phyloP scores from a whole-genome alignment of 257 asterid species.

The Cinchona pubescens region DNA sequence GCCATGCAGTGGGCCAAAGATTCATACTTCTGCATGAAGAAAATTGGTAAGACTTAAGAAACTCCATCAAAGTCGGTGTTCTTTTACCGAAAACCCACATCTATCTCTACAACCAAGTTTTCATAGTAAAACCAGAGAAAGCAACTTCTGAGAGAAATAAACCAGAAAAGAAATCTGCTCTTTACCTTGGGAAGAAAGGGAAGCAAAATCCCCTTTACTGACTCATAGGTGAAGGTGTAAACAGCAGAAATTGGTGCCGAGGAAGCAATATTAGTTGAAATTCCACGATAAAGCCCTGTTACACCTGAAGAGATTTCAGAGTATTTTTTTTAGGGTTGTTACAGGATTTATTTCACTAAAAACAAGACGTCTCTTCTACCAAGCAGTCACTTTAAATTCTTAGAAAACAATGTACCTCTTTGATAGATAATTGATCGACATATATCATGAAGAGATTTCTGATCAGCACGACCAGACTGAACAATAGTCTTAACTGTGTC shows the following conservation, averaged over 20 bases:
- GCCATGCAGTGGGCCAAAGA: slow-evolving; percentile 86
- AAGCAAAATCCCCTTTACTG: slow-evolving; percentile 67
- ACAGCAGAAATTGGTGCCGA: slow-evolving; percentile 97
- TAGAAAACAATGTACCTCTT: slow-evolving; percentile 52
- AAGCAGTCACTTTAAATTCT: background rate
- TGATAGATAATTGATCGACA: slow-evolving; percentile 71
- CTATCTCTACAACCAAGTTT: background rate
- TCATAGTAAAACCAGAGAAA: no score
- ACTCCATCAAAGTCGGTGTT: background rate
- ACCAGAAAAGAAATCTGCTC: background rate
- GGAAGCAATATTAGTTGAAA: slow-evolving; percentile 71
- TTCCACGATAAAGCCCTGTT: slow-evolving; percentile 85
- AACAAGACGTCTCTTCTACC: background rate
- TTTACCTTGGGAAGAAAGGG: slow-evolving; percentile 79
- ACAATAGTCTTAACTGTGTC: slow-evolving; percentile 90
- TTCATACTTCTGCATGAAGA: slow-evolving; percentile 57
- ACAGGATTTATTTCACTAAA: background rate
- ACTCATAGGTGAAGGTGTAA: slow-evolving; percentile 88
- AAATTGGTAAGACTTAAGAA: background rate
- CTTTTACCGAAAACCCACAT: background rate
- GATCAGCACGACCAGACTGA: slow-evolving; percentile 68
- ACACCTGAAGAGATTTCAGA: slow-evolving; percentile 49
- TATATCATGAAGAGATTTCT: slow-evolving; percentile 54
- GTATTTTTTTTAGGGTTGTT: slow-evolving; percentile 23
- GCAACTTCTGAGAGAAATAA: background rate